Base-by-base conservation (phyloP, 2,329 filamentous ascomycete genomes). In the Paecilomyces formosus region DNA sequence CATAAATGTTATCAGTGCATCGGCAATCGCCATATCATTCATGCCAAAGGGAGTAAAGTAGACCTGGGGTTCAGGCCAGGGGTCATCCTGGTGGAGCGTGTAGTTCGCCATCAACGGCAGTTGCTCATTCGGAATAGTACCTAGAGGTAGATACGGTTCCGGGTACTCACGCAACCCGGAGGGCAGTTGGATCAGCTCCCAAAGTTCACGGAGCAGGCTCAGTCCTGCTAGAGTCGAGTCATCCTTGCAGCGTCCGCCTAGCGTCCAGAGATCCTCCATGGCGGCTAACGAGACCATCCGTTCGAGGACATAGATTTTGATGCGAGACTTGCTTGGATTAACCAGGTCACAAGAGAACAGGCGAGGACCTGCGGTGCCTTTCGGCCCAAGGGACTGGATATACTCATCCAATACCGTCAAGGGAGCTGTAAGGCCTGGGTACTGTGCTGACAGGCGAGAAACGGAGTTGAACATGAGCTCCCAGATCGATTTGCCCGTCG, bases 251-350 rank as follows among this genome's bases (percentile, higher is more conserved):
- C 59, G 54, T 21, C 59, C 55, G 3, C 62, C 61, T 2, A 64
- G 18, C 4, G 62, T 64, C 62, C 62, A 64, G 9, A 62, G 24
- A 49, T 60, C 53, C 52, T 57, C 57, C 28, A 64, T 52, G 2
- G 45, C 18, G 3, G 26, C 49, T 13, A 57, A 57, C 2, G 55
- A 52, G 9, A 65, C 62, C 22, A 45, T 39, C 26, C 53, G 45
- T 21, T 65, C 62, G 9, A 60, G 24, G 26, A 61, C 26, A 33
- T 64, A 64, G 33, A 61, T 54, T 39, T 64, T 64, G 33, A 62
- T 58, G 22, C 62, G 60, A 2, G 60, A 56, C 21, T 60, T 49
- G n/a, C 35, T 45, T 8, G 63, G 57, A 18, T 61, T 39, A 54
- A 59, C 22, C n/a, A 64, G 50, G 55, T 63, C 63, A 15, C 59